phyloP scores from a whole-genome alignment of 208 protist species.

The Trypanosoma grayi region DNA sequence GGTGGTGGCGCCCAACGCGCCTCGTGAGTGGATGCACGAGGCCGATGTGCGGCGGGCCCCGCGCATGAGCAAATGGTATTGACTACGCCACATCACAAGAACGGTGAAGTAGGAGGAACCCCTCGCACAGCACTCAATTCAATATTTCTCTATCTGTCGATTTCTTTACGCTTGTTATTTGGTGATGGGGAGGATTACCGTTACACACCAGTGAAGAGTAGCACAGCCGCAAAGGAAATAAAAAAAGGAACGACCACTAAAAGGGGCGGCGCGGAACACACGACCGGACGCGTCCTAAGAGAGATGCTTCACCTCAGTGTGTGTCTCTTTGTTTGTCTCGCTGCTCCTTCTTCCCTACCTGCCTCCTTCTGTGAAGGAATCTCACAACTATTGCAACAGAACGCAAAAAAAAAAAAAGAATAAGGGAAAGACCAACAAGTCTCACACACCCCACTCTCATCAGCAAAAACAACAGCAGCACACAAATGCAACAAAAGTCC shows the following conservation, averaged over 20 bases:
- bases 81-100: slow-evolving; percentile 14
- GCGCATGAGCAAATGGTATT: slow-evolving; percentile 5
- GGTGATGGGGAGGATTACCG: too few species aligned
- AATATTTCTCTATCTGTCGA: background rate
- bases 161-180: slow-evolving; percentile 4
- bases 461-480: background rate
- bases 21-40: slow-evolving; percentile 8
- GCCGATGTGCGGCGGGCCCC: slow-evolving; percentile 13
- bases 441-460: slow-evolving; percentile 1
- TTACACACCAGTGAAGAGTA: too few species aligned
- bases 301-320: too few species aligned
- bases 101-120: background rate
- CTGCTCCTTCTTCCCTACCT: background rate
- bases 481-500: too few species aligned
- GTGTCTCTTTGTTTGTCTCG: background rate
- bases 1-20: slow-evolving; percentile 6
- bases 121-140: background rate
- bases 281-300: too few species aligned
- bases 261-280: too few species aligned
- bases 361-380: background rate
- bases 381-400: background rate
- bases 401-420: slow-evolving; percentile 17
- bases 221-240: background rate
- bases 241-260: slow-evolving; percentile 4
- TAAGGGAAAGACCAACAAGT: background rate